Evolutionary conservation across 1,139 yeast genomes (phyloP).

Genomic region (Hyphopichia khmerensis): DNA sequence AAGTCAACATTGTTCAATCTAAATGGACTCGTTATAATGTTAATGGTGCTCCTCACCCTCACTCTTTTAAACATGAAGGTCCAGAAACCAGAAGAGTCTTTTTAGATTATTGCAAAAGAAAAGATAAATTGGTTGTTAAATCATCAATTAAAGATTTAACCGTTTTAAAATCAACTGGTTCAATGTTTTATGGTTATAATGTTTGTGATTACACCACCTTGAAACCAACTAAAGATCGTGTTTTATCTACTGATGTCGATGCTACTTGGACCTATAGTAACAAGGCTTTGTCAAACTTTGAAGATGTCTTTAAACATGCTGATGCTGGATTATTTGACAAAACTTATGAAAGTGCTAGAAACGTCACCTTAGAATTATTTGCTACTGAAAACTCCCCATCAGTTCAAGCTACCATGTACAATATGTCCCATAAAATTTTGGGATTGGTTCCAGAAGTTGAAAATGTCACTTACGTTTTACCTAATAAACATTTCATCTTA

Average conservation of each 20-base stretch:
- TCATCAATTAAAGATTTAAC: conserved; percentile 82
- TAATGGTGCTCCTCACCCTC: conserved; percentile 73
- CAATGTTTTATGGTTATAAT: conserved; percentile 87
- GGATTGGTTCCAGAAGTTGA: conserved; percentile 54
- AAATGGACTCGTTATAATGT: conserved; percentile 79
- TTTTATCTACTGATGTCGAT: conserved; percentile 82
- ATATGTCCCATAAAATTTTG: conserved; percentile 78
- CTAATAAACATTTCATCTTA: conserved; percentile 87
- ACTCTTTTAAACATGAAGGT: conserved; percentile 83
- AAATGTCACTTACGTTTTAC: conserved; percentile 70
- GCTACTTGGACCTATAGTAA: conserved; percentile 70
- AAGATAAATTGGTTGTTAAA: conserved; percentile 53
- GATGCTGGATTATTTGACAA: conserved; percentile 63
- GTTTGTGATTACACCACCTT: conserved; percentile 86
- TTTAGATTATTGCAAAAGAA: conserved; percentile 49
- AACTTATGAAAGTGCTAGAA: conserved; percentile 60
- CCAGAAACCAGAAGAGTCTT: conserved; percentile 69
- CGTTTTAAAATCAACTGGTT: conserved; percentile 89
- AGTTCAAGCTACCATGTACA: conserved; percentile 95
- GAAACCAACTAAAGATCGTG: conserved; percentile 77
- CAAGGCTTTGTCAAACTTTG: conserved; percentile 47
- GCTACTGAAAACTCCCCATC: conserved; percentile 86
- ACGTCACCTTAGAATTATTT: conserved; percentile 70
- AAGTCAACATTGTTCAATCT: conserved; percentile 64
- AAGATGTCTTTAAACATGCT: conserved; percentile 51